Base-by-base conservation (phyloP, 1,284 basidiomycete species). In the Cryptococcus sp. region DNA sequence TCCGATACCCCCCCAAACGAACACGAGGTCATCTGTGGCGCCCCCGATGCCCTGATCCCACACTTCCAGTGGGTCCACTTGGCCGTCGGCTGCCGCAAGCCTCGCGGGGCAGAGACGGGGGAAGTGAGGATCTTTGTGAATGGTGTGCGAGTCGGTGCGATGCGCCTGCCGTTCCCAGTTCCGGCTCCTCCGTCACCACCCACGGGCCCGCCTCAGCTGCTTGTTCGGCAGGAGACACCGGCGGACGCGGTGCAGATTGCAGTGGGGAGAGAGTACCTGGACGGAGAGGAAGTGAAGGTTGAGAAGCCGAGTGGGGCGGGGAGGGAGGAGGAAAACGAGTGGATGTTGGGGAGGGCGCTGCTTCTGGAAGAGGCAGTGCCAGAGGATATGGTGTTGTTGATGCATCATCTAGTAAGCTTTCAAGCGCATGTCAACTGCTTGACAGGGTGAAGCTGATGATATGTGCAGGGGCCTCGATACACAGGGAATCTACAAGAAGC, bases 61-160 rank as follows among this genome's bases (percentile, higher is more conserved):
- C 76, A 78, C 56, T 61, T 66, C 52, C 64, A 72, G 55, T 78
- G 75, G 75, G 68, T 75, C 1, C 74, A 77, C 53, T 69, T 78
- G 52, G 65, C 67, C 0, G 45, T 76, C n/a, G 69, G 68, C 0
- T 63, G 66, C 46, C 66, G 74, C 8, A 72, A 70, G 50, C 62
- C 58, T 16, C 65, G 61, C 52, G 60, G 62, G 9, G 36, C 55
- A 1, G 66, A 68, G 24, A 46, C 53, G 7, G 71, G 66, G 23
- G 73, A 76, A 45, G 62, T 67, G 15, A 57, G 72, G 3, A 61
- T 76, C 20, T 74, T 71, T 52, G 61, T 76, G 53, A 70, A 76
- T 53, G 73, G 73, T 24, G 45, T 59, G 2, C 54, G 73, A 39
- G 73, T 74, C 3, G 72, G 72, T 2, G 69, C 64, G 2, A 66